Evolutionary conservation across 1,284 basidiomycete genomes (phyloP).

Genomic region (Leccinum proliferum): DNA sequence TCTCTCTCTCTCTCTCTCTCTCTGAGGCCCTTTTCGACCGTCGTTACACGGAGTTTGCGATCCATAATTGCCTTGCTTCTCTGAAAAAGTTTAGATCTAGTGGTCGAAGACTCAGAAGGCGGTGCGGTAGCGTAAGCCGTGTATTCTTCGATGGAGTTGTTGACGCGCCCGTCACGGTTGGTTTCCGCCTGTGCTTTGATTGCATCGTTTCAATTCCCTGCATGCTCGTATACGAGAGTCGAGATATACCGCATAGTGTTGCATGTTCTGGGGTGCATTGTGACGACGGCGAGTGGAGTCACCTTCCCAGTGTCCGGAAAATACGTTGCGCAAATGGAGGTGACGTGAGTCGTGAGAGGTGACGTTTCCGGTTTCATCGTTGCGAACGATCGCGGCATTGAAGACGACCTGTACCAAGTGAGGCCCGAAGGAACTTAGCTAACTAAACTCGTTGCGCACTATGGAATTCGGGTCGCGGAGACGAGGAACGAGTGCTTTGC

Average conservation of each 20-base stretch:
- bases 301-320: slow-evolving; percentile 74
- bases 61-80: slow-evolving; percentile 75
- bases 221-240: slow-evolving; percentile 88
- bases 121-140: slow-evolving; percentile 27
- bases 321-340: slow-evolving; percentile 75
- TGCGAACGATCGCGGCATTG: slow-evolving; percentile 83
- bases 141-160: slow-evolving; percentile 55
- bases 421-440: too few relatives aligned
- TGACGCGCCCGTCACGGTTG: slow-evolving; percentile 75
- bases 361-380: slow-evolving; percentile 89
- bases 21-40: slow-evolving; percentile 93
- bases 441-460: too few relatives aligned
- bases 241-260: slow-evolving; percentile 86
- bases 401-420: too few relatives aligned
- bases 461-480: too few relatives aligned
- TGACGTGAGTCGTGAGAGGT: slow-evolving; percentile 76
- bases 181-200: slow-evolving; percentile 86
- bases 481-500: too few relatives aligned
- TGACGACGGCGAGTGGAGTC: slow-evolving; percentile 30
- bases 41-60: slow-evolving; percentile 83
- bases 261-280: slow-evolving; percentile 79
- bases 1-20: slow-evolving; percentile 30
- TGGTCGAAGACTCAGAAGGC: slow-evolving; percentile 22
- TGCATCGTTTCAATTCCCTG: slow-evolving; percentile 88
- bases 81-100: slow-evolving; percentile 32